Evolutionary conservation across 768 basidiomycete species (phyloP).

Genomic region (Chiua virens): DNA sequence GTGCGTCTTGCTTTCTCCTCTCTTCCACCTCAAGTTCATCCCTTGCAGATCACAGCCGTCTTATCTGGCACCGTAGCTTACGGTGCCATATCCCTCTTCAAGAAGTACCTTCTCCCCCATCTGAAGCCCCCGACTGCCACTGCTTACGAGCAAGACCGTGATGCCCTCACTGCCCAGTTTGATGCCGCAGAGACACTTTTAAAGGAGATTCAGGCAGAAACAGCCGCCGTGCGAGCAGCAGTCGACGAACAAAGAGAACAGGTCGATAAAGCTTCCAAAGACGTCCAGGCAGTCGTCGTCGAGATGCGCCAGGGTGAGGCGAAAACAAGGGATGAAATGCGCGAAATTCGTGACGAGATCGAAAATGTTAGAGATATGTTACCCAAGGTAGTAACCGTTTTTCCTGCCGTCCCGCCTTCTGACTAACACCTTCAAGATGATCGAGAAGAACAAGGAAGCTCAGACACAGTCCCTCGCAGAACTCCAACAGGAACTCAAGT

Average conservation of each 20-base stretch:
- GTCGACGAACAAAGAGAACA: constrained; percentile 75
- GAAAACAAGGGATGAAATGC: constrained; percentile 83
- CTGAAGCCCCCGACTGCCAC: constrained; percentile 84
- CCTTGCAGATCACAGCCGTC: constrained; percentile 81
- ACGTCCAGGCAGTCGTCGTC: constrained; percentile 69
- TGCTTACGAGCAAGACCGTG: constrained; percentile 86
- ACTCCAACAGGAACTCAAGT: constrained; percentile 92
- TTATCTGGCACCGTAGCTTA: constrained; percentile 85
- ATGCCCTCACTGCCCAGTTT: constrained; percentile 84
- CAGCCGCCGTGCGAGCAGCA: constrained; percentile 64
- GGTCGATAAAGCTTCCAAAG: constrained; percentile 68
- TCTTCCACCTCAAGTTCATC: constrained; percentile 17
- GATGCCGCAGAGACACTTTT: constrained; percentile 83
- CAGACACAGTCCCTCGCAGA: constrained; percentile 83
- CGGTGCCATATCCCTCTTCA: constrained; percentile 76
- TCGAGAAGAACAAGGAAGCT: constrained; percentile 86
- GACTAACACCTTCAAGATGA: constrained; percentile 59
- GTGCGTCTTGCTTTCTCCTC: constrained; percentile 45
- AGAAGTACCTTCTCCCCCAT: constrained; percentile 91
- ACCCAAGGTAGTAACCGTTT: constrained; percentile 66
- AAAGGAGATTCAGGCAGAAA: constrained; percentile 77
- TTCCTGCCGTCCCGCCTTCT: neutral
- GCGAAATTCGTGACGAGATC: constrained; percentile 89
- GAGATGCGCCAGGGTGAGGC: constrained; percentile 79
- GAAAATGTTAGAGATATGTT: constrained; percentile 89